A percentile compares a stretch with the other conserved stretches of the same genome.
Evolutionary conservation across 495 filamentous ascomycete genomes (phyloP).

Genomic region (Penicillium flavigenum): DNA sequence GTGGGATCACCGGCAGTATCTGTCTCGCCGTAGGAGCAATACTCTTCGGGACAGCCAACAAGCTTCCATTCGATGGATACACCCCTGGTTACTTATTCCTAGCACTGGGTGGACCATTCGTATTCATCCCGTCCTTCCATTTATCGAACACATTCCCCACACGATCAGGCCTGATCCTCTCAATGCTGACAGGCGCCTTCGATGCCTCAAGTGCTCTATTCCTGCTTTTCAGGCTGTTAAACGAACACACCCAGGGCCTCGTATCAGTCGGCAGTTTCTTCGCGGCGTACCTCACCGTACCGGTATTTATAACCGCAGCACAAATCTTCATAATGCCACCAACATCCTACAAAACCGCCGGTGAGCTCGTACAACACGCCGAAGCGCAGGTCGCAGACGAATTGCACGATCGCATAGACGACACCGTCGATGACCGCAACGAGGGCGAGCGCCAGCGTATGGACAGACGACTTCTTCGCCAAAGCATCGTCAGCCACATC

Average conservation of each 20-base stretch:
- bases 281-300: conserved; percentile 71
- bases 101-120: conserved; percentile 82
- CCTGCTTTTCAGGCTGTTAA: conserved; percentile 77
- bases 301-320: conserved; percentile 62
- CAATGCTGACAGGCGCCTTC: conserved; percentile 84
- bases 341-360: conserved; percentile 83
- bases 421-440: conserved; percentile 41
- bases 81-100: conserved; percentile 78
- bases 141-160: conserved; percentile 87
- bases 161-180: conserved; percentile 82
- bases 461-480: conserved; percentile 61
- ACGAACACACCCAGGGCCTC: conserved; percentile 56
- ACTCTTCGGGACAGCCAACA: conserved; percentile 65
- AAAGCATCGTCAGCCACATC: conserved; percentile 69
- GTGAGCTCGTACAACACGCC: conserved; percentile 73
- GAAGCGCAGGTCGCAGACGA: conserved; percentile 51
- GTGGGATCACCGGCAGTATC: conserved; percentile 68
- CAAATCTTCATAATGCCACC: conserved; percentile 76
- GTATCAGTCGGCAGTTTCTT: conserved; percentile 75
- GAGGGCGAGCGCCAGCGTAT: conserved; percentile 60
- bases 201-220: conserved; percentile 89
- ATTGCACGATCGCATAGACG: conserved; percentile 60
- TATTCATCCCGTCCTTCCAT: conserved; percentile 89
- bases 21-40: conserved; percentile 68
- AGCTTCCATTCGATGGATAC: conserved; percentile 68